phyloP scores from a whole-genome alignment of 345 rosid genomes.

The Turritis glabra region DNA sequence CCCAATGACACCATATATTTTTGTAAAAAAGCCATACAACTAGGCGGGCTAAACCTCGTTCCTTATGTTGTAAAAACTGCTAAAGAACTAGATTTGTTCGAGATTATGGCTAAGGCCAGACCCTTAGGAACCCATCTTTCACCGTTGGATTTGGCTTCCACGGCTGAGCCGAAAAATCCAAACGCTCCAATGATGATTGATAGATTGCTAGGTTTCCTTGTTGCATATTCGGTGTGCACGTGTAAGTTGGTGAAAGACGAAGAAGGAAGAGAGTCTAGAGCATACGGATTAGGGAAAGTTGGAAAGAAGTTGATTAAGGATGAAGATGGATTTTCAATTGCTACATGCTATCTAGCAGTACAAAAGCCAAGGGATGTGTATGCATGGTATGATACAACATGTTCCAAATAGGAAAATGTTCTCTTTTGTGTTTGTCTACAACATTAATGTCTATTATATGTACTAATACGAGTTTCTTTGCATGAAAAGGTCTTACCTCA shows the following conservation, averaged over 20 bases:
- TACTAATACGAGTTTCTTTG: neutral
- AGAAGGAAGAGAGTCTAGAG: constrained; percentile 4
- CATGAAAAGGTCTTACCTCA: constrained; percentile 15
- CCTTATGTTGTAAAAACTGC: too few relatives aligned
- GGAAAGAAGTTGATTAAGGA: constrained; percentile 17
- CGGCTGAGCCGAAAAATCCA: constrained; percentile 2
- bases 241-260: constrained; percentile 22
- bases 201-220: constrained; percentile 26
- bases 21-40: too few relatives aligned
- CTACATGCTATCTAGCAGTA: neutral
- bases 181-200: constrained; percentile 25
- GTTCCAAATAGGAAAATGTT: neutral
- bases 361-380: neutral
- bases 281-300: constrained; percentile 7
- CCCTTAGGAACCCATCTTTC: too few relatives aligned
- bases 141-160: constrained; percentile 22
- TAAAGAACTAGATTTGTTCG: too few relatives aligned
- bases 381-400: constrained; percentile 3
- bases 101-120: too few relatives aligned
- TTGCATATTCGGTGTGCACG: constrained; percentile 18
- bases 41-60: too few relatives aligned
- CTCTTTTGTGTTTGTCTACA: neutral
- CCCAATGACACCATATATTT: too few relatives aligned
- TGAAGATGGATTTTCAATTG: constrained; percentile 21
- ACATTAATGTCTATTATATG: neutral